Evolutionary conservation across 805 yeast species (phyloP).

Genomic region (Cyberlindnera veronae): DNA sequence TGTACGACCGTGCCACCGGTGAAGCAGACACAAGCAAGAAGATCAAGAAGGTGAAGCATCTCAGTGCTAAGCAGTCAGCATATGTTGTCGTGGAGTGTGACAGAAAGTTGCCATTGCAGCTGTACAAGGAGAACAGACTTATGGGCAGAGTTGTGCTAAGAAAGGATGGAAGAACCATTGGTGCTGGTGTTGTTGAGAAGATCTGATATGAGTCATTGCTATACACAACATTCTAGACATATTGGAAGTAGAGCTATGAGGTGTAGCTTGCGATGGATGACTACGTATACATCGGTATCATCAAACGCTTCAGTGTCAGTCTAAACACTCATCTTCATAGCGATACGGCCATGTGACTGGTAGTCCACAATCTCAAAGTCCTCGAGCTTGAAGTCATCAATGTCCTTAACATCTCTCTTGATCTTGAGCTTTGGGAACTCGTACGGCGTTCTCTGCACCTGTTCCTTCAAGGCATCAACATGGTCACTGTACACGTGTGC

Average conservation of each 20-base stretch:
- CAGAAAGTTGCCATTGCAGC: slow-evolving; percentile 88
- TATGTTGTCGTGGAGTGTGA: slow-evolving; percentile 85
- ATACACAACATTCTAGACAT: too few relatives aligned
- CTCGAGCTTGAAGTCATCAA: slow-evolving; percentile 85
- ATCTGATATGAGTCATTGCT: too few relatives aligned
- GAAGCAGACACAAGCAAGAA: slow-evolving; percentile 69
- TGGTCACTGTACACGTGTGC: slow-evolving; percentile 95
- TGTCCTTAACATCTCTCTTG: slow-evolving; percentile 59
- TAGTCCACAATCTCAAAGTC: slow-evolving; percentile 83
- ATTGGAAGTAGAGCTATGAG: too few relatives aligned
- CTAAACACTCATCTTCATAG: slow-evolving; percentile 96
- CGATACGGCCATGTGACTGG: slow-evolving; percentile 77
- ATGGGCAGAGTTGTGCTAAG: slow-evolving; percentile 97
- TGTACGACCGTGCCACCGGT: slow-evolving; percentile 93
- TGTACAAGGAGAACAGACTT: slow-evolving; percentile 93
- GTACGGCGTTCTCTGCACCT: slow-evolving; percentile 70
- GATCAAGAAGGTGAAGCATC: slow-evolving; percentile 85
- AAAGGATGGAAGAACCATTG: slow-evolving; percentile 99
- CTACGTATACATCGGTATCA: too few relatives aligned
- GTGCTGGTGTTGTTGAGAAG: slow-evolving; percentile 95
- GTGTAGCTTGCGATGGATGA: too few relatives aligned
- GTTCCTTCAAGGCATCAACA: slow-evolving; percentile 84
- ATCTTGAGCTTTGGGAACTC: slow-evolving; percentile 77
- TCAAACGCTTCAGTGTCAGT: too few relatives aligned
- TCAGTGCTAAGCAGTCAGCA: slow-evolving; percentile 96